phyloP scores from a whole-genome alignment of 2,329 filamentous ascomycete genomes.

The Nemania sp. region DNA sequence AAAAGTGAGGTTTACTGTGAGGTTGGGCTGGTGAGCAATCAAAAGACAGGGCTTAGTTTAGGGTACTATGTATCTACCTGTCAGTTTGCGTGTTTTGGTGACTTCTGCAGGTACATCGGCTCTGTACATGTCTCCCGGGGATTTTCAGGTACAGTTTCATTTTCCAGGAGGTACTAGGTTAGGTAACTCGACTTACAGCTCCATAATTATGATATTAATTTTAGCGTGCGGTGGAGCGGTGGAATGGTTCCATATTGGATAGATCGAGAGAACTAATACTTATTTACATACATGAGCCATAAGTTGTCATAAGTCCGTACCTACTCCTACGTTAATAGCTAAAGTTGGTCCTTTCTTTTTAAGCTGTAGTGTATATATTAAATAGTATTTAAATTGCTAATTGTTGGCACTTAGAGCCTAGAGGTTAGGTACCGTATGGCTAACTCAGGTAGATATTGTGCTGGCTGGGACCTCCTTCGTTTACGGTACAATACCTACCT shows the following conservation, averaged over 20 bases:
- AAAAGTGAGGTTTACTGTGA: not conserved
- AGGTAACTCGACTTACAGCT: too few species aligned
- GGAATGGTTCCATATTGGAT: conserved; percentile 18
- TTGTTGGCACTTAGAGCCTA: too few species aligned
- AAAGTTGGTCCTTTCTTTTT: too few species aligned
- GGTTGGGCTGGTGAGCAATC: not conserved
- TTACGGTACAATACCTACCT: too few species aligned
- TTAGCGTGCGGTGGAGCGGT: conserved; percentile 17
- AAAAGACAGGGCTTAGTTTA: not conserved
- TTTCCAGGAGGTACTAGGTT: conserved; percentile 1
- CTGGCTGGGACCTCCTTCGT: too few species aligned
- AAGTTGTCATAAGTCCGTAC: too few species aligned
- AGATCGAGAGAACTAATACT: conserved; percentile 2
- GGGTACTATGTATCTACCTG: not conserved
- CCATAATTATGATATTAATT: conserved; percentile 5
- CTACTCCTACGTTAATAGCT: too few species aligned
- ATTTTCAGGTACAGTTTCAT: conserved; percentile 15
- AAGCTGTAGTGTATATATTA: too few species aligned
- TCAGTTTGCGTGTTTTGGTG: not conserved
- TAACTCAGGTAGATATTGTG: too few species aligned
- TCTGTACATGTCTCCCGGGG: not conserved
- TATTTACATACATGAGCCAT: too few species aligned
- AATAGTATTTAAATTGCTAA: too few species aligned
- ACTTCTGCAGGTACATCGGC: conserved; percentile 10
- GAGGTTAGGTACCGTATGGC: too few species aligned